Base-by-base conservation (phyloP, 495 filamentous ascomycete genomes). In the Hypoxylon trugodes region DNA sequence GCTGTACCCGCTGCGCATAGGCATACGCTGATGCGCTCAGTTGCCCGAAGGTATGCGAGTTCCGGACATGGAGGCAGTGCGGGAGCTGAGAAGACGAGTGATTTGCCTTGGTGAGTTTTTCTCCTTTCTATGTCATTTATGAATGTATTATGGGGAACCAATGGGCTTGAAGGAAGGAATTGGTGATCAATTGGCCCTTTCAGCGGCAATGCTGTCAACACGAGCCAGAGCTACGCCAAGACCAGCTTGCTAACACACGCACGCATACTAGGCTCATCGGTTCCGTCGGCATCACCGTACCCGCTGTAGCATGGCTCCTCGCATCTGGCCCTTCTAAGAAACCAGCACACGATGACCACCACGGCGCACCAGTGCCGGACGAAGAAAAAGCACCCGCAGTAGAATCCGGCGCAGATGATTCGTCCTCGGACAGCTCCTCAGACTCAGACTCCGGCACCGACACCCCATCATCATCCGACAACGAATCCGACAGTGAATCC, bases 71-170 rank as follows among this genome's bases (percentile, higher is more conserved):
- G 13, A 25, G 55, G 62, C n/a, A 59, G 55, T 12, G 55, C 47
- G 12, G 42, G 49, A 4, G 63, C 59, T 12, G 56, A 67, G 33
- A 68, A 65, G 43, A 28, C 69, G 37, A 65, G 62, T 50, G 69
- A 72, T 16, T 21, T 67, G 57, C 69, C 69, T 18, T 72, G 69
- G 69, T 72, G 45, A 70, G 69, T 50, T 1, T 19, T 19, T 30
- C 8, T 24, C 6, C 38, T 36, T 19, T 3, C 5, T 38, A 21
- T 46, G 12, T 2, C 9, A 15, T n/a, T 3, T 18, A 52, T 18
- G 36, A 16, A 38, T 1, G 6, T 38, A n/a, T 1, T 50, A 18
- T 24, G 1, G 25, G n/a, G 26, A 13, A 19, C n/a, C n/a, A n/a
- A n/a, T n/a, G n/a, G n/a, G n/a, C n/a, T n/a, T n/a, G n/a, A 19